Conservation (phyloP, 129 eudicot species). For the Calendula officinalis region DNA sequence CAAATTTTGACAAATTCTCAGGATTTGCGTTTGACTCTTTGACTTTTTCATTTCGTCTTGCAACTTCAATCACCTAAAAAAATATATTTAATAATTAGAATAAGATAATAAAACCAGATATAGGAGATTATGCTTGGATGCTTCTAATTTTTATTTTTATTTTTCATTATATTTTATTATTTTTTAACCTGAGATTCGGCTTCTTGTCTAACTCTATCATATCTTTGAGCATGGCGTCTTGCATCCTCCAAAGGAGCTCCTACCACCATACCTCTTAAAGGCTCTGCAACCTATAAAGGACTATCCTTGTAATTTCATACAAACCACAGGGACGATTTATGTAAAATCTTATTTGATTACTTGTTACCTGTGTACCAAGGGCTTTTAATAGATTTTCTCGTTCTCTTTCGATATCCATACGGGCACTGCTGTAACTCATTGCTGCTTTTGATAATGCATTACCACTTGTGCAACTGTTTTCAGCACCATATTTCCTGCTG, state of each 20-base stretch:
- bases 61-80: slow-evolving; percentile 78
- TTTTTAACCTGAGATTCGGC: slow-evolving; percentile 85
- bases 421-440: slow-evolving; percentile 63
- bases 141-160: too few species aligned
- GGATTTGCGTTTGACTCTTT: slow-evolving; percentile 62
- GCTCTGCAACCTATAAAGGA: slow-evolving; percentile 74
- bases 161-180: slow-evolving; percentile 7
- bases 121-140: too few species aligned
- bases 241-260: slow-evolving; percentile 97
- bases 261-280: slow-evolving; percentile 78
- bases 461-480: slow-evolving; percentile 81
- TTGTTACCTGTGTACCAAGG: slow-evolving; percentile 74
- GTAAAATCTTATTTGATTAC: background rate
- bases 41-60: slow-evolving; percentile 73
- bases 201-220: slow-evolving; percentile 85
- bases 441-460: slow-evolving; percentile 76
- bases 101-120: background rate
- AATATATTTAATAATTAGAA: background rate
- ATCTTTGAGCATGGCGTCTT: slow-evolving; percentile 90
- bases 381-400: slow-evolving; percentile 60
- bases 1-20: slow-evolving; percentile 53
- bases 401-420: slow-evolving; percentile 77
- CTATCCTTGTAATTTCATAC: background rate
- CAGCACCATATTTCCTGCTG: slow-evolving; percentile 83
- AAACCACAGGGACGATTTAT: background rate